Conservation (phyloP, 352 stramenopile species). For the Phytophthora pistaciae region DNA sequence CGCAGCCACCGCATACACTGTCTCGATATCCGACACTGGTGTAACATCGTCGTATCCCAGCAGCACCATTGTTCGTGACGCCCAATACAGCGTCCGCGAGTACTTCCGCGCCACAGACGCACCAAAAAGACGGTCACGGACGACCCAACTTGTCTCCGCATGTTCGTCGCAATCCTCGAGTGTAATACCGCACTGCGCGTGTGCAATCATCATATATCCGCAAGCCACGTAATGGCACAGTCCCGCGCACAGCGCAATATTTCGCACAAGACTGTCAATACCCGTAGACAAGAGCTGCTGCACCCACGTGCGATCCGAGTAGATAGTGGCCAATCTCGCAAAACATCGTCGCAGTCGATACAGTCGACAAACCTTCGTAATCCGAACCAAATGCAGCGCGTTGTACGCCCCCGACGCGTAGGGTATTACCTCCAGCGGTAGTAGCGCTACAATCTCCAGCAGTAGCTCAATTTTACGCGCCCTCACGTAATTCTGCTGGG, state of each 20-base stretch:
- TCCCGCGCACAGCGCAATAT: slow-evolving; percentile 42
- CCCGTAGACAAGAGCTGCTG: slow-evolving; percentile 68
- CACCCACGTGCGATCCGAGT: slow-evolving; percentile 54
- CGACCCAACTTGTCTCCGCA: slow-evolving; percentile 67
- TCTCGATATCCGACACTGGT: slow-evolving; percentile 64
- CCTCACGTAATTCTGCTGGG: neutral
- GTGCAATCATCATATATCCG: slow-evolving; percentile 76
- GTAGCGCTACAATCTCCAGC: slow-evolving; percentile 58
- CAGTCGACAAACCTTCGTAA: slow-evolving; percentile 71
- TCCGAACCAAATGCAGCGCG: slow-evolving; percentile 60
- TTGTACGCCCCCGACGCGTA: slow-evolving; percentile 54
- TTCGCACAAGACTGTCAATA: slow-evolving; percentile 56
- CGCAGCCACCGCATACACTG: slow-evolving; percentile 55
- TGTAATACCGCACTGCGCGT: slow-evolving; percentile 61
- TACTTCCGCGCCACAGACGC: slow-evolving; percentile 59
- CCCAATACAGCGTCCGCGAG: slow-evolving; percentile 66
- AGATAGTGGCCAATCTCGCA: slow-evolving; percentile 53
- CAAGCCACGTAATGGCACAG: slow-evolving; percentile 71
- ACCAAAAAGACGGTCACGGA: slow-evolving; percentile 59
- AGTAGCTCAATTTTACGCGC: slow-evolving; percentile 48
- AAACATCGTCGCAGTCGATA: slow-evolving; percentile 54
- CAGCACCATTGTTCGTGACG: slow-evolving; percentile 62
- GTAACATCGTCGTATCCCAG: slow-evolving; percentile 76
- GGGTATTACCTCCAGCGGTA: slow-evolving; percentile 64
- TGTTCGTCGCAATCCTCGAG: slow-evolving; percentile 53